Base-by-base conservation (phyloP, 108 stramenopile species). In the Skeletonema marinoi region DNA sequence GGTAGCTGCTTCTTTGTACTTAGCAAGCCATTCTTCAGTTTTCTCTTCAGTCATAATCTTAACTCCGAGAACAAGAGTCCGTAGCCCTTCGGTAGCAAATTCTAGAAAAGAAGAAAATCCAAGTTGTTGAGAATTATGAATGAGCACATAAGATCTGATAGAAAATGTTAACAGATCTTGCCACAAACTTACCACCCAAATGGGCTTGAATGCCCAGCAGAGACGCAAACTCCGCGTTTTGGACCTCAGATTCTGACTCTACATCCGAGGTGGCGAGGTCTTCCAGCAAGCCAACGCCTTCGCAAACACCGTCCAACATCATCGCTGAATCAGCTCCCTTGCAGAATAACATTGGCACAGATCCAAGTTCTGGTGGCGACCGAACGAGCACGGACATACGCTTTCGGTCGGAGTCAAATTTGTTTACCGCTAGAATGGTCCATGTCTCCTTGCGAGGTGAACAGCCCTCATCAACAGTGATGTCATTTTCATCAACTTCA, bases 241-340 rank as follows among this genome's bases (percentile, higher is more conserved):
- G 81, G 32, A 48, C 81, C 50, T 56, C 68, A 16, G 66, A 50
- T 39, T 32, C 17, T 62, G 67, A 42, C 69, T 60, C 51, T 30
- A 19, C 61, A 30, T 79, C 41, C 3, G 65, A 48, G 10, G 46
- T 60, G 21, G 66, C 66, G 9, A 61, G 61, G 31, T 69, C 60
- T 29, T 71, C 70, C 21, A 86, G 1, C 32, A 64, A 58, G 17
- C 73, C 54, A 5, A 78, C 70, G 4, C 80, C 83, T 41, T 82
- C 78, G 69, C 86, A 85, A 36, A 93, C 90, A 16, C 63, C 72
- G 11, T 80, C 75, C 35, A 87, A 74, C 38, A 96, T 82, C 95
- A 98, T 96, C 32, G 93, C 86, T 4, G 93, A 94, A 88, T 98
- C 97, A n/a, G 96, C 97, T 35, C 97, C 97, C 69, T 98, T 96